A percentile compares a stretch with the other conserved stretches of the same genome.
These are phyloP conservation scores for Fusarium sp. DNA, from an alignment of 2,329 filamentous ascomycete species.

Conservation along the genomic window DNA sequence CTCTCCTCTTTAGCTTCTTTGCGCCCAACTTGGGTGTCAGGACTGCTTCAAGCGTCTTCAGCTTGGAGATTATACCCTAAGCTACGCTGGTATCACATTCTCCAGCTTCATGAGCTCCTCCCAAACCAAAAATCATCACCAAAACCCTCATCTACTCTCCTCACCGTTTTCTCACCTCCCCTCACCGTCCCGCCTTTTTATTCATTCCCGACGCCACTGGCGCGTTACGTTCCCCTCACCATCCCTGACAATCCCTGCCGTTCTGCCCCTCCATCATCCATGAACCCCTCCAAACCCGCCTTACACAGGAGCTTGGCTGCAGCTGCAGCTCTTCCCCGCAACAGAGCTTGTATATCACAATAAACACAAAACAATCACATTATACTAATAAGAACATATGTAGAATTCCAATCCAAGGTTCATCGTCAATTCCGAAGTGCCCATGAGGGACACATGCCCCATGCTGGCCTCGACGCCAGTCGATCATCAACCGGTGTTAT, in stretches of 20 bases:
- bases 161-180: conserved; percentile 36
- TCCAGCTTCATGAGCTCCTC: background rate
- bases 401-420: conserved; percentile 84
- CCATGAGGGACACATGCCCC: conserved; percentile 90
- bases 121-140: background rate
- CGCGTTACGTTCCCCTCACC: conserved; percentile 17
- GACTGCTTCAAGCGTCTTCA: background rate
- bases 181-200: conserved; percentile 37
- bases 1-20: background rate
- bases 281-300: conserved; percentile 34
- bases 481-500: conserved; percentile 93
- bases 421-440: conserved; percentile 90
- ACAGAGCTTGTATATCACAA: background rate
- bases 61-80: background rate
- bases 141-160: conserved; percentile 10
- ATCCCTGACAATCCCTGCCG: conserved; percentile 10
- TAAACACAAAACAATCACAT: background rate
- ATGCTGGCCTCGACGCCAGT: conserved; percentile 89
- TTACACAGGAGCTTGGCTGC: conserved; percentile 17
- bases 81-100: background rate
- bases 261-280: conserved; percentile 20
- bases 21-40: background rate
- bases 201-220: conserved; percentile 26
- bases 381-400: background rate
- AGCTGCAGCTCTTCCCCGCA: conserved; percentile 26